Percentiles rank a stretch among this genome's conserved stretches.
Conservation (phyloP, 805 yeast species). For the Saturnispora diversa region DNA sequence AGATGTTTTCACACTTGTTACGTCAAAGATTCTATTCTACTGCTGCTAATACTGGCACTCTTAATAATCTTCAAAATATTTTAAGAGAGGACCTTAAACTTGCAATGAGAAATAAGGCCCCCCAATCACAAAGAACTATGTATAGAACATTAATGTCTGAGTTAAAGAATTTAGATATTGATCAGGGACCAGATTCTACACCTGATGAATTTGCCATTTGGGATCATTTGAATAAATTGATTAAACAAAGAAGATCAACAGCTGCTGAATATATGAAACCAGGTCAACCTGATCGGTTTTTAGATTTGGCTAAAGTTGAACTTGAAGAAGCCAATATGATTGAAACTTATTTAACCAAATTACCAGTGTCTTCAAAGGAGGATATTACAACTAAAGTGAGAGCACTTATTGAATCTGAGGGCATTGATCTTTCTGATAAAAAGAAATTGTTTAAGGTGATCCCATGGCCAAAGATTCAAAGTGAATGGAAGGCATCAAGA, state of each 20-base stretch:
- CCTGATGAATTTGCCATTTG: slow-evolving; percentile 28
- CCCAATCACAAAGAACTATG: slow-evolving; percentile 32
- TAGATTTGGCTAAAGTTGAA: slow-evolving; percentile 32
- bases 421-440: slow-evolving; percentile 16
- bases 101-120: slow-evolving; percentile 29
- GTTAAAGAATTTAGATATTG: slow-evolving; percentile 33
- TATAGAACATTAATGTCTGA: slow-evolving; percentile 34
- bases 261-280: slow-evolving; percentile 32
- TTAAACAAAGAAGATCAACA: slow-evolving; percentile 34
- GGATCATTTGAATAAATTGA: slow-evolving; percentile 31
- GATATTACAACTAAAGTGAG: slow-evolving; percentile 29
- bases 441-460: slow-evolving; percentile 26
- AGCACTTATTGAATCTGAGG: slow-evolving; percentile 23
- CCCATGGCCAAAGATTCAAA: slow-evolving; percentile 30
- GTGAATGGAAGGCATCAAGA: slow-evolving; percentile 33
- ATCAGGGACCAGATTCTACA: slow-evolving; percentile 20
- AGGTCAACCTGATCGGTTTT: slow-evolving; percentile 36
- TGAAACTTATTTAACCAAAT: slow-evolving; percentile 25
- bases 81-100: slow-evolving; percentile 30
- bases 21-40: slow-evolving; percentile 24
- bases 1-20: slow-evolving; percentile 2
- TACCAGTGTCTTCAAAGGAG: slow-evolving; percentile 32
- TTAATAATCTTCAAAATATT: slow-evolving; percentile 22
- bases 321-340: slow-evolving; percentile 32
- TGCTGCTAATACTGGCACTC: slow-evolving; percentile 14